Evolutionary conservation across 192 early-diverging fungal species (phyloP).

Genomic region (Backusella tarrabulga): DNA sequence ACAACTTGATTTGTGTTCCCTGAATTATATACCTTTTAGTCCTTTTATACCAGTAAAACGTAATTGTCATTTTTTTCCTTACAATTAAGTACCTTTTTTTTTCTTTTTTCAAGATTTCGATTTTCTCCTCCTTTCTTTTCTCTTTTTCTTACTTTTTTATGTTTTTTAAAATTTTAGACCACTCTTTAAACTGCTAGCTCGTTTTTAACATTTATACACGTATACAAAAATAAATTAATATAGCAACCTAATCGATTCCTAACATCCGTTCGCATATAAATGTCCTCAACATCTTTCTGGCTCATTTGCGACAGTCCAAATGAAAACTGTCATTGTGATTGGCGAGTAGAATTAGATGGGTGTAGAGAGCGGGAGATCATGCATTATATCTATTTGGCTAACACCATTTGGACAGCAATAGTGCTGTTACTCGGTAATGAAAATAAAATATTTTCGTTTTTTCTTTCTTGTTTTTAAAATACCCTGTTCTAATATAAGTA

Average conservation of each 20-base stretch:
- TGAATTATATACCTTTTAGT: no score
- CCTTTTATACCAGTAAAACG: neutral
- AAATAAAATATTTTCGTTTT: neutral
- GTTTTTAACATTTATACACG: neutral
- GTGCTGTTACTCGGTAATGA: constrained; percentile 14
- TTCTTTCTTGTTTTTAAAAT: no score
- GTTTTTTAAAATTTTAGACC: neutral
- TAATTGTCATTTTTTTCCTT: neutral
- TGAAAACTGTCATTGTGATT: constrained; percentile 33
- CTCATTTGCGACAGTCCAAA: constrained; percentile 3
- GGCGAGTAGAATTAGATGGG: constrained; percentile 13
- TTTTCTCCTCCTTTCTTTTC: neutral
- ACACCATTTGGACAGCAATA: constrained; percentile 4
- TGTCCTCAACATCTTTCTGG: constrained; percentile 17
- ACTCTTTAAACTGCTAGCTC: constrained; percentile 3
- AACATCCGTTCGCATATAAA: neutral
- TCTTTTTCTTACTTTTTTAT: neutral
- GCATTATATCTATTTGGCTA: constrained; percentile 13
- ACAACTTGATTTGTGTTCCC: no score
- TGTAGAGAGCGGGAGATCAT: constrained; percentile 9
- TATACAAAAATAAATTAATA: neutral
- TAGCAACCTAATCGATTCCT: neutral
- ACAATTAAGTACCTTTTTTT: neutral
- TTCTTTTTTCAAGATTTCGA: neutral
- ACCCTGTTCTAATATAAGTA: no score